Evolutionary conservation across 495 filamentous ascomycete genomes (phyloP).

Genomic region (Podospora didyma): DNA sequence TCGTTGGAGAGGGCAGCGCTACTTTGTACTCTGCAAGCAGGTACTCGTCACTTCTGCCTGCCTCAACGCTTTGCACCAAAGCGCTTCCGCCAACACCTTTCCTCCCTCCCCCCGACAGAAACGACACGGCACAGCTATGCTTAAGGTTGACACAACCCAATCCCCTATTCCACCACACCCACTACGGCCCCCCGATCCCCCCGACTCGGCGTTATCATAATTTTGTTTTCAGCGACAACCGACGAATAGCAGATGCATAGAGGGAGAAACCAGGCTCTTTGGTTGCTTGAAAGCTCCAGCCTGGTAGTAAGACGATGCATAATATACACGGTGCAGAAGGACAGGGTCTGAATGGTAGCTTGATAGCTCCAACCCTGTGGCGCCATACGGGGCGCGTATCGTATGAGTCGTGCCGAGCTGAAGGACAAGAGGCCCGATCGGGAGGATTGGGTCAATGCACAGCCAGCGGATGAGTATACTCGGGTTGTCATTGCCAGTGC

Average conservation of each 20-base stretch:
- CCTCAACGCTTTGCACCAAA: too few species aligned
- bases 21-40: background rate
- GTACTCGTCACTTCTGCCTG: too few species aligned
- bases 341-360: constrained; percentile 46
- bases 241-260: constrained; percentile 23
- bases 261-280: constrained; percentile 33
- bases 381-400: constrained; percentile 4
- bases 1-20: too few species aligned
- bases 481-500: constrained; percentile 29
- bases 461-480: constrained; percentile 8
- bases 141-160: constrained; percentile 16
- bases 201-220: constrained; percentile 35
- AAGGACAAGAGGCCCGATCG: constrained; percentile 1
- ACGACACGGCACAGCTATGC: constrained; percentile 20
- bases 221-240: constrained; percentile 35
- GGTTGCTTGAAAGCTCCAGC: constrained; percentile 54
- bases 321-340: constrained; percentile 12
- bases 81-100: too few species aligned
- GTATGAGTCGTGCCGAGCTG: constrained; percentile 14
- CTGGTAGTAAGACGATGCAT: constrained; percentile 21
- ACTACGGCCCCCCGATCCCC: constrained; percentile 13
- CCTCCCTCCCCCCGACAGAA: background rate
- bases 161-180: constrained; percentile 2
- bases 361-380: constrained; percentile 48
- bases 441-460: background rate